Conservation (phyloP, 2,329 filamentous ascomycete genomes). For the Neofusicoccum kwambonambiense region DNA sequence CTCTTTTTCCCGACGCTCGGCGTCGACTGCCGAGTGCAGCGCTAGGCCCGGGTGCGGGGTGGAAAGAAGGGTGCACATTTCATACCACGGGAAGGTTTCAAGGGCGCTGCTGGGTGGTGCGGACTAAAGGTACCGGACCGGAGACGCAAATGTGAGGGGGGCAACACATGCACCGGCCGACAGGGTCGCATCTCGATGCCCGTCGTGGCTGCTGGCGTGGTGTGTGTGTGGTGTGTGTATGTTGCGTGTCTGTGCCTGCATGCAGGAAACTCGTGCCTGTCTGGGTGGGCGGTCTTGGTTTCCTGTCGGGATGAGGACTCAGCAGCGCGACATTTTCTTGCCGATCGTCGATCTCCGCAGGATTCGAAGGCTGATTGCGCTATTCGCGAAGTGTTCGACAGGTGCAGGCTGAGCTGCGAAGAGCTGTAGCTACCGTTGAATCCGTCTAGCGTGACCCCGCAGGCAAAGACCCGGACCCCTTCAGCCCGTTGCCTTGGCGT, state of each 20-base stretch:
- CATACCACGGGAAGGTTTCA: neutral
- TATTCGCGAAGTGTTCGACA: no score
- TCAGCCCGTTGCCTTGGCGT: neutral
- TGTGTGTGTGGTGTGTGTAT: neutral
- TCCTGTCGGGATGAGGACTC: neutral
- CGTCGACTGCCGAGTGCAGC: neutral
- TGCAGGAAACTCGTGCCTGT: slow-evolving; percentile 10
- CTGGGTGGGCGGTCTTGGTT: neutral
- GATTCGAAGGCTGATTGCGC: no score
- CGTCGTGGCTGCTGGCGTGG: neutral
- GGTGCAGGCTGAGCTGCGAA: no score
- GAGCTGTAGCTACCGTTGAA: neutral
- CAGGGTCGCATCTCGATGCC: neutral
- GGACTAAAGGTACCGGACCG: neutral
- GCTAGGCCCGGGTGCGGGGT: neutral
- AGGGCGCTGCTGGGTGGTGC: neutral
- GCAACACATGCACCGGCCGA: neutral
- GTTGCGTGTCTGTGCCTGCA: slow-evolving; percentile 1
- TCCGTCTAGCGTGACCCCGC: neutral
- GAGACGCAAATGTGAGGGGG: no score
- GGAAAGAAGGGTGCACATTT: neutral
- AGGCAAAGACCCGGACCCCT: neutral
- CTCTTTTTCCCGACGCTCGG: neutral
- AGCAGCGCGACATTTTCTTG: neutral
- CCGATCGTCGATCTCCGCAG: slow-evolving; percentile 6